A percentile compares a stretch with the other conserved stretches of the same genome.
Conservation (phyloP, 495 filamentous ascomycete genomes). For the Aspergillus sparsus region DNA sequence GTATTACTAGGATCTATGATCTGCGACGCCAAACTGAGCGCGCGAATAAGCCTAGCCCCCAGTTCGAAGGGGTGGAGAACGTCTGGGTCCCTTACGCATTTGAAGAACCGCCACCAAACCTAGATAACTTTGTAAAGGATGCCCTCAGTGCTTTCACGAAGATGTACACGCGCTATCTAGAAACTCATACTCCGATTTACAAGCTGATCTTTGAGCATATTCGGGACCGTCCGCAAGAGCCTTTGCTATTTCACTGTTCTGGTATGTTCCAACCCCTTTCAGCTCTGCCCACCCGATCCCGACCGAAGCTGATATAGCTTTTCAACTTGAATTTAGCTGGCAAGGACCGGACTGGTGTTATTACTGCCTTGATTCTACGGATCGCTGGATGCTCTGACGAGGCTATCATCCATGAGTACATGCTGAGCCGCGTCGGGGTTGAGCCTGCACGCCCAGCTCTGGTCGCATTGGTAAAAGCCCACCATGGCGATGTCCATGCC, state of each 20-base stretch:
- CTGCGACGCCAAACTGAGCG: conserved; percentile 61
- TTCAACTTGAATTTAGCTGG: conserved; percentile 44
- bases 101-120: conserved; percentile 33
- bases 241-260: conserved; percentile 61
- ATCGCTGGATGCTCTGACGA: conserved; percentile 51
- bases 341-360: conserved; percentile 64
- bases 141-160: conserved; percentile 55
- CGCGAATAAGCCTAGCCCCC: conserved; percentile 37
- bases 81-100: conserved; percentile 46
- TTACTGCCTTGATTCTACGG: conserved; percentile 57
- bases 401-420: conserved; percentile 53
- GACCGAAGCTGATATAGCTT: not conserved
- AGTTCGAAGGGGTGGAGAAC: conserved; percentile 45
- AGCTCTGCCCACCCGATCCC: not conserved
- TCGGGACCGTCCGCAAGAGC: conserved; percentile 38
- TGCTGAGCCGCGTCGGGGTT: conserved; percentile 33
- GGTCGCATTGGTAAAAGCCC: conserved; percentile 22
- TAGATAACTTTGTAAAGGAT: conserved; percentile 57
- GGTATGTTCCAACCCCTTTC: conserved; percentile 38
- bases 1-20: conserved; percentile 65
- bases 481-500: conserved; percentile 20
- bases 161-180: conserved; percentile 55
- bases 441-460: conserved; percentile 32
- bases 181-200: conserved; percentile 33
- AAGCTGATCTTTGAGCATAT: conserved; percentile 42